Evolutionary conservation across 192 early-diverging fungal species (phyloP), one percentile per base, ranked within the genome.

Genomic region (Coemansia interrupta): DNA sequence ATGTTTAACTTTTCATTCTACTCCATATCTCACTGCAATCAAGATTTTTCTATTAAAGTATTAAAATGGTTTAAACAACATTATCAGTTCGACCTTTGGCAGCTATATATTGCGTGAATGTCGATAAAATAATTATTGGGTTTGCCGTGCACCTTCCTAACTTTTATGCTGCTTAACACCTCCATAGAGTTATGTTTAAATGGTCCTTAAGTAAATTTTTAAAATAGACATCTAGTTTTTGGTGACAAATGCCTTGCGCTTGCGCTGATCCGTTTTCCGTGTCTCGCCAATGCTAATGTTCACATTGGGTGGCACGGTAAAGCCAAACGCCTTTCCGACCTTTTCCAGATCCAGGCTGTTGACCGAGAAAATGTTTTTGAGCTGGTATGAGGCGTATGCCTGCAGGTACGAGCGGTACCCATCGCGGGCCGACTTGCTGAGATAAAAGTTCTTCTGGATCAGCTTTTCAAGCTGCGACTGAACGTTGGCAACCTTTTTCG

Each of bases 391-490:
- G 13, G 95, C 90, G 60, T 99, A 99, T 22, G 94, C 88, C 75
- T 92, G 92, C 28, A 99, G 70, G 65, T 97, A 98, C 56, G 92
- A 94, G 61, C 95, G 87, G 76, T 91, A 99, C 10, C 95, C 97
- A 71, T 97, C 95, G 63, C 88, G 86, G 13, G 95, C 97, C 14
- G 92, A 93, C 64, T 93, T 86, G 83, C 97, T 90, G 18, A 99
- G 83, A 72, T 97, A 99, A 66, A 92, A 97, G 80, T 99, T 99
- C 82, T 95, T 96, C 66, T 95, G 90, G 1, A 99, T 85, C 42
- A 99, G 85, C 62, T 89, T 87, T 66, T 99, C 97, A n/a, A 99
- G 86, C 82, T 89, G 93, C 52, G 88, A 83, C 81, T 99, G 95
- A 20, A 99, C 91, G 71, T 98, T 97, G 70, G 96, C 88, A 59